Conservation (phyloP, 805 yeast genomes). For the Phaffomyces opuntiae region DNA sequence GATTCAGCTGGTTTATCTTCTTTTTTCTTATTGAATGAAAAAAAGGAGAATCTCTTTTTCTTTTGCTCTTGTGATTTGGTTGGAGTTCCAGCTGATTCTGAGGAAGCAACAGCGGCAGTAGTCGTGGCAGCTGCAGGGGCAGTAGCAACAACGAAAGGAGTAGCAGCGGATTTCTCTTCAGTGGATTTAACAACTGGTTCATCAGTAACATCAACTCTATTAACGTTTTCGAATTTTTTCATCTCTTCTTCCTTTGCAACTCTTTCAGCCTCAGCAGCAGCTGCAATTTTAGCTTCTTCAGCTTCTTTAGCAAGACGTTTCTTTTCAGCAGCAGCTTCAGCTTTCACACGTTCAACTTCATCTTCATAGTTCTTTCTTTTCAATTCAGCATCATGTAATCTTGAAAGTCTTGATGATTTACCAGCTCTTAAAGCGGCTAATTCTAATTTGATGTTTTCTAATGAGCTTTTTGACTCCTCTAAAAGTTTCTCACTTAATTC, state of each 20-base stretch:
- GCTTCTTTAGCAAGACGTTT: constrained; percentile 82
- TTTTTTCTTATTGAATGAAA: constrained; percentile 4
- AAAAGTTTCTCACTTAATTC: constrained; percentile 15
- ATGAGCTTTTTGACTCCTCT: constrained; percentile 9
- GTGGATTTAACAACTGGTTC: neutral
- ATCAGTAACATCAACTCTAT: constrained; percentile 8
- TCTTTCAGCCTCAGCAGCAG: constrained; percentile 7
- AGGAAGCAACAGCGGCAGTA: neutral
- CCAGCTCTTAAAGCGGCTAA: constrained; percentile 18
- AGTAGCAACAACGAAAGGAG: neutral
- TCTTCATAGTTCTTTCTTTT: constrained; percentile 19
- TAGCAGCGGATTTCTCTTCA: neutral
- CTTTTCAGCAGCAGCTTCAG: constrained; percentile 31
- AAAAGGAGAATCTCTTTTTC: constrained; percentile 8
- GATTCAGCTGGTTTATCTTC: neutral
- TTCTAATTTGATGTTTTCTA: constrained; percentile 16
- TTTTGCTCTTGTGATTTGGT: neutral
- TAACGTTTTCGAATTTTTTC: constrained; percentile 3
- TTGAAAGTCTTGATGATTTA: constrained; percentile 14
- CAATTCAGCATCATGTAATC: constrained; percentile 18
- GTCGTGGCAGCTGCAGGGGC: neutral
- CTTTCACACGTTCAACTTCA: constrained; percentile 11
- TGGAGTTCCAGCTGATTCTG: neutral
- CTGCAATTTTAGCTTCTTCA: constrained; percentile 31
- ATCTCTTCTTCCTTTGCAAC: constrained; percentile 14